Conservation (phyloP, 2,329 filamentous ascomycete genomes). For the Stagonosporopsis tanaceti region DNA sequence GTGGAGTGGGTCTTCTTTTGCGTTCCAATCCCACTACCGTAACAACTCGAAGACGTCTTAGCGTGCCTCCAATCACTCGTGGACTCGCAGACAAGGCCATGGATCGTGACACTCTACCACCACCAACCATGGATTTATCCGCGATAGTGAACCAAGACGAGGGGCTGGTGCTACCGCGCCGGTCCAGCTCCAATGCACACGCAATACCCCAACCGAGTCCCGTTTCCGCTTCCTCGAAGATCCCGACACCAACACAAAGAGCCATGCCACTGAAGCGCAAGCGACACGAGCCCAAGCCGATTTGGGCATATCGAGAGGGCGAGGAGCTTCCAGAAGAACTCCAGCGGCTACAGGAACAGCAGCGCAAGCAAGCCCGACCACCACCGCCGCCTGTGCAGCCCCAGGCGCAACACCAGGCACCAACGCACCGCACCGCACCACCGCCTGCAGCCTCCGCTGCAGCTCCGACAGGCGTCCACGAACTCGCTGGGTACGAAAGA, state of each 20-base stretch:
- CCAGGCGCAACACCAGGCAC: constrained; percentile 27
- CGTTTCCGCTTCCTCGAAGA: constrained; percentile 37
- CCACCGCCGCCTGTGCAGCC: constrained; percentile 28
- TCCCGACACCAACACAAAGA: constrained; percentile 38
- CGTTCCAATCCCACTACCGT: too few species aligned
- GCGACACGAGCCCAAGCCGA: constrained; percentile 47
- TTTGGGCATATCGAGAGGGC: constrained; percentile 47
- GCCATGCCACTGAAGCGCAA: constrained; percentile 46
- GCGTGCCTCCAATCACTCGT: constrained; percentile 20
- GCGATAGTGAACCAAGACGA: constrained; percentile 47
- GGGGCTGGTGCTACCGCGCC: constrained; percentile 41
- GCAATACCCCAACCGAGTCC: constrained; percentile 40
- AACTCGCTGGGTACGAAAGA: constrained; percentile 55
- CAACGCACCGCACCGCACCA: constrained; percentile 31
- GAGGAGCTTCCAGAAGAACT: constrained; percentile 37
- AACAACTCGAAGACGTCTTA: constrained; percentile 18
- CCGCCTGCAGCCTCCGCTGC: constrained; percentile 19
- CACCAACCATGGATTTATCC: constrained; percentile 47
- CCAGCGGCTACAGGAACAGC: constrained; percentile 32
- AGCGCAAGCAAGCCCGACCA: constrained; percentile 32
- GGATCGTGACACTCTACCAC: constrained; percentile 35
- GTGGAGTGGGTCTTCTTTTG: too few species aligned
- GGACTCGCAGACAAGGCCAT: constrained; percentile 20
- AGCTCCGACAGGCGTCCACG: constrained; percentile 19
- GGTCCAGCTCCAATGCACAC: constrained; percentile 41